Base-by-base conservation (phyloP, 2,329 filamentous ascomycete species). In the Madurella mycetomatis region DNA sequence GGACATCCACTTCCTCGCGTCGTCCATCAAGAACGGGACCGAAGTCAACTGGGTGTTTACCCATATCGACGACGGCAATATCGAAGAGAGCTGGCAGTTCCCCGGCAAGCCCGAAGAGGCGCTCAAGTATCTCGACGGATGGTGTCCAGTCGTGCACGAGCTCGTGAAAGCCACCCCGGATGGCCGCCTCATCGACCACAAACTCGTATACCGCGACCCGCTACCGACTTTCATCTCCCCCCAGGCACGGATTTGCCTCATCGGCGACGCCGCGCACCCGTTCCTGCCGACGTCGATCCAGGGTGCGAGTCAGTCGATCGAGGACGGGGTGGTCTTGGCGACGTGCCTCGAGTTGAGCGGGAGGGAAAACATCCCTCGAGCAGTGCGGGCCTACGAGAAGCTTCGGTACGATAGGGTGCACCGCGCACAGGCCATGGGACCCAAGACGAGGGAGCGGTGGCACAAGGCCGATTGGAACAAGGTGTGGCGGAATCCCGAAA, bases 11-110 rank as follows among this genome's bases (percentile, higher is more conserved):
- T 77, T 77, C 63, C 73, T 80, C 32, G 75, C 73, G 7, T 79
- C 76, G n/a, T 75, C 73, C 1, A 73, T 79, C 54, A 80, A 79
- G 62, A 71, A 72, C 41, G 77, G 77, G 9, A 71, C 73, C 46
- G 76, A 80, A 54, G 75, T 81, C 51, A 77, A 72, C 54, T 81
- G 76, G 78, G 77, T 80, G 5, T 76, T 77, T 49, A 81, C 80
- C 31, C 65, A 69, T 50, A 65, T 74, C 49, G 76, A 73, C 43
- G 72, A 76, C 45, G 71, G 68, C 5, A 73, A 76, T 55, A 74
- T 77, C 40, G 69, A 76, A 47, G 73, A 78, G 59, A 74, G 73
- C 18, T 77, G 73, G 73, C 71, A 70, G 47, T 73, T 75, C 46
- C 72, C 72, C 0, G 71, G 70, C 12, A 72, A 72, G 47, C 68